Percentiles rank a stretch among this genome's conserved stretches.
These are phyloP conservation scores for Coemansia sp. DNA, from an alignment of 192 early-diverging fungal species.

Conservation along the genomic window DNA sequence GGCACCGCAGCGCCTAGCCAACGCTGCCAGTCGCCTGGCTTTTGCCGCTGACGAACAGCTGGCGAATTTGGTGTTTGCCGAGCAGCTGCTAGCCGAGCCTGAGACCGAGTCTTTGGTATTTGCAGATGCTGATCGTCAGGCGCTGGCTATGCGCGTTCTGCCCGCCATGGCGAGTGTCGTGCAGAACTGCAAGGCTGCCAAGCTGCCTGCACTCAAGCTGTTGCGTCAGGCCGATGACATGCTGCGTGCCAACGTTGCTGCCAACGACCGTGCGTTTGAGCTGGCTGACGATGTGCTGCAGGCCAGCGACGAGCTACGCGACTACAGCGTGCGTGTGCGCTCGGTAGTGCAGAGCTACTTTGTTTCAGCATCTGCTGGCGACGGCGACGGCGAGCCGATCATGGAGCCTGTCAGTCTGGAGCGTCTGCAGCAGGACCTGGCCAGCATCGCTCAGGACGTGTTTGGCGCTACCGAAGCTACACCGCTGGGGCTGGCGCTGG, in stretches of 20 bases:
- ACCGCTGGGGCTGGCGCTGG: constrained; percentile 20
- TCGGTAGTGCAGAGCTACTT: constrained; percentile 18
- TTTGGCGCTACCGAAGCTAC: constrained; percentile 29
- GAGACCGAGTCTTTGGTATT: constrained; percentile 8
- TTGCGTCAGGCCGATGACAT: constrained; percentile 67
- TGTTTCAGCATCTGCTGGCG: constrained; percentile 9
- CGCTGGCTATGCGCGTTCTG: constrained; percentile 31
- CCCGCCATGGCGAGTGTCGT: constrained; percentile 36
- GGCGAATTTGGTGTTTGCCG: constrained; percentile 54
- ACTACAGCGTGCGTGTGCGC: constrained; percentile 22
- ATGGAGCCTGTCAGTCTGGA: neutral
- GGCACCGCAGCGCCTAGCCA: constrained; percentile 58
- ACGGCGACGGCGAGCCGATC: neutral
- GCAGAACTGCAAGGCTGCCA: constrained; percentile 54
- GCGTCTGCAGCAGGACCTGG: constrained; percentile 20
- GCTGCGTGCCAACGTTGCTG: constrained; percentile 12
- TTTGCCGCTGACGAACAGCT: constrained; percentile 66
- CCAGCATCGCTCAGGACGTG: constrained; percentile 34
- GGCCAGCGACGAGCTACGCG: constrained; percentile 17
- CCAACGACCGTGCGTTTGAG: constrained; percentile 8
- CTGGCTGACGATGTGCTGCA: constrained; percentile 13
- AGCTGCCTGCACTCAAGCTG: constrained; percentile 65
- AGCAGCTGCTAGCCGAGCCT: constrained; percentile 31
- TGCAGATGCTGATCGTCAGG: constrained; percentile 15
- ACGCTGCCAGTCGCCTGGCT: constrained; percentile 58